These are phyloP conservation scores for Alternaria solani DNA, from an alignment of 2,329 filamentous ascomycete species.

Conservation along the genomic window DNA sequence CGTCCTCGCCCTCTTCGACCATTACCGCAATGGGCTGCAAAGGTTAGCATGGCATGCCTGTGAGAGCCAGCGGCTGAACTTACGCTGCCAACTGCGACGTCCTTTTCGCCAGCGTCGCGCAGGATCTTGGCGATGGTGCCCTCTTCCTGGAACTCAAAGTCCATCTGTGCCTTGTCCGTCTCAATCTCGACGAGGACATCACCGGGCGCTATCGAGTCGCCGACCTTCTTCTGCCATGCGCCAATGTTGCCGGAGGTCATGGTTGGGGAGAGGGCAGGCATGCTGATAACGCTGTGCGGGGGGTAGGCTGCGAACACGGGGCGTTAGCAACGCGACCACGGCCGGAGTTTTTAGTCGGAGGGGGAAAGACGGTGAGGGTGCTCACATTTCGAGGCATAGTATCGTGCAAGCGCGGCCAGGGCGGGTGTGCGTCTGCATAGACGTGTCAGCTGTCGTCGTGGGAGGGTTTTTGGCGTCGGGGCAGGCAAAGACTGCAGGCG, in stretches of 20 bases:
- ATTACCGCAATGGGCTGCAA: constrained; percentile 91
- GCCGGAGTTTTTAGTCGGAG: neutral
- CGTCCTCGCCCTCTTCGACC: constrained; percentile 88
- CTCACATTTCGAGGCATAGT: constrained; percentile 75
- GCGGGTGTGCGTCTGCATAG: constrained; percentile 56
- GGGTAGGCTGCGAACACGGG: constrained; percentile 76
- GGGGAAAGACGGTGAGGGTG: neutral
- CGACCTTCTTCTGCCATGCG: constrained; percentile 95
- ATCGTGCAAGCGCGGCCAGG: constrained; percentile 68
- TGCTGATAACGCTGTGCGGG: constrained; percentile 92
- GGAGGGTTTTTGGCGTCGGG: neutral
- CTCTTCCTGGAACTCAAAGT: constrained; percentile 99
- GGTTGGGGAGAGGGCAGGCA: constrained; percentile 97
- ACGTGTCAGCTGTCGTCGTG: constrained; percentile 36
- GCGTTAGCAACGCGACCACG: constrained; percentile 41
- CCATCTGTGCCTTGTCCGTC: constrained; percentile 99
- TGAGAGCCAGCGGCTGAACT: constrained; percentile 30
- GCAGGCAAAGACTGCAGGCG: constrained; percentile 42
- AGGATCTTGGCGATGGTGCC: constrained; percentile 94
- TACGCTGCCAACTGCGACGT: constrained; percentile 93
- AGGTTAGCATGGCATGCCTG: constrained; percentile 32
- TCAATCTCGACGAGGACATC: constrained; percentile 98
- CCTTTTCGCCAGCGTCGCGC: constrained; percentile 92
- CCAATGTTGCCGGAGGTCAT: constrained; percentile 98
- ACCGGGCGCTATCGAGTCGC: constrained; percentile 85